These are phyloP conservation scores for Teratosphaeria viscida DNA, from an alignment of 2,329 filamentous ascomycete genomes.

Conservation along the genomic window DNA sequence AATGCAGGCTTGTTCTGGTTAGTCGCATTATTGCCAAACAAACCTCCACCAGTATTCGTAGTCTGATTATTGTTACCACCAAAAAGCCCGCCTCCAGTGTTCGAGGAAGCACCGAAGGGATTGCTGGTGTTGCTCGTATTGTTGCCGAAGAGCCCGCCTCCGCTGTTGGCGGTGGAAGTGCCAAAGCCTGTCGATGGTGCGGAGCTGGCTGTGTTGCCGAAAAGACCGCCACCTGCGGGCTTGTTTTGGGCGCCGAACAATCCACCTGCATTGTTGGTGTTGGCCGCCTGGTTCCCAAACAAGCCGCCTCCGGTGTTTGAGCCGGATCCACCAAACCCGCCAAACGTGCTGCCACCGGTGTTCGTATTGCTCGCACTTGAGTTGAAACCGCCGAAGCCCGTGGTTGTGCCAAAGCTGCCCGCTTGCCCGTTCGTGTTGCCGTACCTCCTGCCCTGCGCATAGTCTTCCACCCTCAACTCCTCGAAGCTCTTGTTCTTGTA, in stretches of 20 bases:
- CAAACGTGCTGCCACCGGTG: conserved; percentile 22
- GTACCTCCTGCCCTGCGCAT: conserved; percentile 71
- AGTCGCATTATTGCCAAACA: conserved; percentile 59
- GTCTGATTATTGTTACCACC: conserved; percentile 32
- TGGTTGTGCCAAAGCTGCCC: conserved; percentile 68
- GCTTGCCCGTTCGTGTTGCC: conserved; percentile 72
- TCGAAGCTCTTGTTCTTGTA: conserved; percentile 89
- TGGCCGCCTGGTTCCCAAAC: conserved; percentile 50
- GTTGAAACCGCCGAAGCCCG: conserved; percentile 36
- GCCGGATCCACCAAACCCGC: conserved; percentile 16
- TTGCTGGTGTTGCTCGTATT: conserved; percentile 21
- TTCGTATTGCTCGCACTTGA: conserved; percentile 22
- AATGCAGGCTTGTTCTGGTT: neutral
- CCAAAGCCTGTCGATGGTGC: conserved; percentile 5
- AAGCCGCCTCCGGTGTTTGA: conserved; percentile 18
- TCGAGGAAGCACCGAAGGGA: conserved; percentile 31
- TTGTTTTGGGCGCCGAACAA: conserved; percentile 32
- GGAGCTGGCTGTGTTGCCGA: conserved; percentile 16
- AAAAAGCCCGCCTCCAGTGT: conserved; percentile 25
- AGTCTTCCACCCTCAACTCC: conserved; percentile 60
- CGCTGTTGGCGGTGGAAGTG: conserved; percentile 23
- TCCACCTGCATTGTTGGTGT: conserved; percentile 12
- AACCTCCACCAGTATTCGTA: conserved; percentile 21
- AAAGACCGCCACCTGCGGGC: conserved; percentile 23
- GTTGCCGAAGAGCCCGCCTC: conserved; percentile 22